Percentiles rank a stretch among this genome's conserved stretches.
Evolutionary conservation across 2,329 filamentous ascomycete species (phyloP).

Genomic region (Curvularia sp.): DNA sequence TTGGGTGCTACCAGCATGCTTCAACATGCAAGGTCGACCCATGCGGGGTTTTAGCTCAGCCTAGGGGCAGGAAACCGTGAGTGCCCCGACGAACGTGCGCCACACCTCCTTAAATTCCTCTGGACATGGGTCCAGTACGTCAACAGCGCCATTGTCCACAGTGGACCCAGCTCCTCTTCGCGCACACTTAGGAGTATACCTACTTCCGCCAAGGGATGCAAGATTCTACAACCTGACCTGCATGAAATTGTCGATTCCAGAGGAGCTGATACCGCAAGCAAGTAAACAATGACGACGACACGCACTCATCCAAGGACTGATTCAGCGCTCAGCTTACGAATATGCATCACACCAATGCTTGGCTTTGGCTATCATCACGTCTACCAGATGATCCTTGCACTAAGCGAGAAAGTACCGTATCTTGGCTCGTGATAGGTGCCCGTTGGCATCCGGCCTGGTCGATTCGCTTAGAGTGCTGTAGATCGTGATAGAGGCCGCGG

Average conservation of each 20-base stretch:
- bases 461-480: neutral
- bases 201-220: neutral
- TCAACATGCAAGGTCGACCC: slow-evolving; percentile 10
- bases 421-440: neutral
- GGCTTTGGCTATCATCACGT: slow-evolving; percentile 2
- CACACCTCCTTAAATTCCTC: slow-evolving; percentile 1
- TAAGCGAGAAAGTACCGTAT: slow-evolving; percentile 3
- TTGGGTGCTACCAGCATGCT: slow-evolving; percentile 12
- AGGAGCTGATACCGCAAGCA: neutral
- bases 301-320: neutral
- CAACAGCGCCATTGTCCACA: neutral
- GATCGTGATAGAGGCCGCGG: neutral
- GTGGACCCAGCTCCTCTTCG: neutral
- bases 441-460: neutral
- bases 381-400: slow-evolving; percentile 2
- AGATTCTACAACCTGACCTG: neutral
- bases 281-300: neutral
- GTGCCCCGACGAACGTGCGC: neutral
- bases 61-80: neutral
- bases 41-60: slow-evolving; percentile 8
- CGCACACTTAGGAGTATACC: neutral
- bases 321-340: neutral
- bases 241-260: neutral
- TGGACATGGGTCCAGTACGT: neutral
- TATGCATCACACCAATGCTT: slow-evolving; percentile 1